Evolutionary conservation across 2,329 filamentous ascomycete genomes (phyloP).

Genomic region (Aspergillus sp.): DNA sequence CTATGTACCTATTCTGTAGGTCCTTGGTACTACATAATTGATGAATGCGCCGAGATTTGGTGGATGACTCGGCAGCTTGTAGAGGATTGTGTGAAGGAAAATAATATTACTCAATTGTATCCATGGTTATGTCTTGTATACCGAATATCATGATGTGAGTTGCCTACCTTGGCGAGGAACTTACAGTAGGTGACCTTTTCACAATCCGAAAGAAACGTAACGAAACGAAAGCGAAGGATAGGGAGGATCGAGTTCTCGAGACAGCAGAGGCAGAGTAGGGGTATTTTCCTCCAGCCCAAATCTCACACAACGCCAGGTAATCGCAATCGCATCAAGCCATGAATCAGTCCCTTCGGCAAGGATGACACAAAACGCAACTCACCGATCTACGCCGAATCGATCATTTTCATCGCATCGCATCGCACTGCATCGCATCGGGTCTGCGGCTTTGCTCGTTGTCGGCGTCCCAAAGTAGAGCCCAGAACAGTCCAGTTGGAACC

Average conservation of each 20-base stretch:
- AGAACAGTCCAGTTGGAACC: not conserved
- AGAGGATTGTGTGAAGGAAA: not conserved
- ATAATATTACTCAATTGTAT: not conserved
- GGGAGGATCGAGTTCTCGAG: not conserved
- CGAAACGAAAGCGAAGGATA: conserved; percentile 4
- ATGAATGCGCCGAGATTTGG: too few species aligned
- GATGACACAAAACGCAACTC: conserved; percentile 1
- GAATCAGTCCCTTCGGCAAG: conserved; percentile 9
- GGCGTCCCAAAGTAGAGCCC: conserved; percentile 7
- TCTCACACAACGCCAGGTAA: not conserved
- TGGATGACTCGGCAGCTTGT: too few species aligned
- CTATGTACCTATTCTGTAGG: too few species aligned
- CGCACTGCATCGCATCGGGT: not conserved
- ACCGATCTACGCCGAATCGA: conserved; percentile 3
- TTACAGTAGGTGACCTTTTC: conserved; percentile 6
- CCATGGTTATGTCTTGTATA: conserved; percentile 1
- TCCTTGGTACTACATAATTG: not conserved
- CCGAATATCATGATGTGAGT: not conserved
- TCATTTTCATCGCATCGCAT: not conserved
- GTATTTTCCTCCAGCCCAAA: not conserved
- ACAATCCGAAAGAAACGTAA: not conserved
- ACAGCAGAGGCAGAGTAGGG: not conserved
- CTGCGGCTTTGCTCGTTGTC: not conserved
- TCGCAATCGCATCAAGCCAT: not conserved
- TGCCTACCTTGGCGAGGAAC: conserved; percentile 13